phyloP scores from a whole-genome alignment of 1,284 basidiomycete species.

The Ceraceosorus guamensis region DNA sequence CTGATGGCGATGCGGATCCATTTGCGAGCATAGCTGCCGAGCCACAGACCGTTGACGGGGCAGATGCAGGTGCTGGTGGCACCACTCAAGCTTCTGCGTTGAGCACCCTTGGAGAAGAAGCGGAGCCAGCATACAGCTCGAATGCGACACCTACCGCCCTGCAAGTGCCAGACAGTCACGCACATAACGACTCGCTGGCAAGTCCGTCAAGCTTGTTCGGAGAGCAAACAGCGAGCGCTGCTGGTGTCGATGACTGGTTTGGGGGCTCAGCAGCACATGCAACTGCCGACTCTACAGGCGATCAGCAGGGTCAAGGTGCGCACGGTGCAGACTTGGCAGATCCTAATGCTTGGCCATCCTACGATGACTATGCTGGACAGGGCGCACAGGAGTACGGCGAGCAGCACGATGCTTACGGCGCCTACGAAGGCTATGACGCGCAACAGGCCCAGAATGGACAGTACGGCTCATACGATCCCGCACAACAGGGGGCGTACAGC shows the following conservation, averaged over 20 bases:
- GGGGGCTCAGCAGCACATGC: too few relatives aligned
- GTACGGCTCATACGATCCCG: constrained; percentile 1
- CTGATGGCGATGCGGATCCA: constrained; percentile 25
- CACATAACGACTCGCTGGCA: neutral
- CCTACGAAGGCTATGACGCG: constrained; percentile 1
- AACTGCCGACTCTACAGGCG: too few relatives aligned
- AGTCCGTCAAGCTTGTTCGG: too few relatives aligned
- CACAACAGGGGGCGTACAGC: constrained; percentile 6
- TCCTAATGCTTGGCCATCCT: too few relatives aligned
- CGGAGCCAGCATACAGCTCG: neutral
- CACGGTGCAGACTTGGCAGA: neutral
- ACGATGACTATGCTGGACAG: neutral
- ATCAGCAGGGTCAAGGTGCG: neutral
- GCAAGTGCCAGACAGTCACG: neutral
- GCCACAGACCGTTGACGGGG: neutral
- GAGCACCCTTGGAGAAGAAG: neutral
- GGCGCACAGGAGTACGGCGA: neutral
- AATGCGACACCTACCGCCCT: neutral
- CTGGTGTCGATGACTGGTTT: too few relatives aligned
- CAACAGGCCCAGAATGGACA: constrained; percentile 1
- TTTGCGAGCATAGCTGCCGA: constrained; percentile 22
- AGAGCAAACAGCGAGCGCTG: too few relatives aligned
- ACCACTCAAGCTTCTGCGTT: constrained; percentile 9
- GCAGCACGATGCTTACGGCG: neutral
- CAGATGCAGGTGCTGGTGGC: too few relatives aligned